Evolutionary conservation across 2,329 filamentous ascomycete species (phyloP), one percentile per base, ranked within the genome.

Genomic region (Colletotrichum horii): DNA sequence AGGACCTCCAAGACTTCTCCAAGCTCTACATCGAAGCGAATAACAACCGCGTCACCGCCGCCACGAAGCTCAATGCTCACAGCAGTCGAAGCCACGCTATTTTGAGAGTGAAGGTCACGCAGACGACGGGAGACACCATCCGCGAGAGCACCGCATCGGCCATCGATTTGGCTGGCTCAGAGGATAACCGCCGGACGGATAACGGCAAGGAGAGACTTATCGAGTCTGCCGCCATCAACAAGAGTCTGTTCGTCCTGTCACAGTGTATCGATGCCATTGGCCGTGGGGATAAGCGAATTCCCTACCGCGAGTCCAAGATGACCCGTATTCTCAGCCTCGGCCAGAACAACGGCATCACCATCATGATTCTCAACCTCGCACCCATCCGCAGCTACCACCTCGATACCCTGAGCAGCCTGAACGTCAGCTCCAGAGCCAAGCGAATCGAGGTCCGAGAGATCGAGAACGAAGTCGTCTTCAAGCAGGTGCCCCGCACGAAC

Each of bases 171-270:
- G 96, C 96, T 71, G 96, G 96, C 55, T 98, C 96, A 2, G 97
- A 98, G 85, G 96, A 98, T 84, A 98, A 98, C 83, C 91, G 96
- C 65, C 90, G 96, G 66, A 98, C 96, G 0, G 96, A 98, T 68
- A 98, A 98, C 83, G 95, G 93, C 80, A 97, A 96, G 83, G 96
- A 98, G 83, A 91, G 96, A 30, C 88, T 98, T 82, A 91, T 98
- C n/a, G 96, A 98, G 84, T 98, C 96, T 52, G 96, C 96, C 0
- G 96, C 95, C 81, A 98, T 98, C 88, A 98, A 98, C 89, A 98
- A 98, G 87, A 97, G 95, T 78, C 89, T 98, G 8, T 98, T 98
- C 81, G 96, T 98, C 22, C 87, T 98, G 65, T 96, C 95, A 58
- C 96, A 98, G 83, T 98, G 96, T 80, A 96, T 98, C 69, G 96